Evolutionary conservation across 2,329 filamentous ascomycete species (phyloP), one percentile per base, ranked within the genome.

Genomic region (Ceratocystis destructans): DNA sequence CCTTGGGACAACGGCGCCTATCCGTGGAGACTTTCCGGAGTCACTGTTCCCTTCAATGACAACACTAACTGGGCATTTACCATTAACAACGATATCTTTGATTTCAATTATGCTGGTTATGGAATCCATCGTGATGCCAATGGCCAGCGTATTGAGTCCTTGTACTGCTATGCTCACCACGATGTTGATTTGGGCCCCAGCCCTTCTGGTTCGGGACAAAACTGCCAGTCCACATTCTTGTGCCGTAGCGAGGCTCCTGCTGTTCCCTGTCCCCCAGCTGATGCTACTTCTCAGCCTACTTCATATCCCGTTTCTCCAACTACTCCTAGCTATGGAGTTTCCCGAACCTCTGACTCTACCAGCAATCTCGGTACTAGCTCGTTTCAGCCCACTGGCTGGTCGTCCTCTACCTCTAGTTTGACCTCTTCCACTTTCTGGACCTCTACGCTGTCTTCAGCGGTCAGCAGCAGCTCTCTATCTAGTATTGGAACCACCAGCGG

Each of bases 31-130:
- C 12, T 59, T 20, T 46, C 20, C 45, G 65, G 65, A 15, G 46
- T 66, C 10, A 57, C 65, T 64, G 59, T 66, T 15, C 20, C 41
- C 15, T 67, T 67, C 22, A 37, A 50, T 12, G 65, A 64, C 22
- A 44, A 44, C 12, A 63, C 61, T 12, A 64, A 46, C 53, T 67
- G 61, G 65, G 37, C 59, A 2, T 67, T 64, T n/a, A 28, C 48
- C 61, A 63, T 67, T 12, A 41, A 67, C 41, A 65, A 61, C 53
- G 46, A 31, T 41, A 67, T 57, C 12, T 37, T 50, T 41, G 61
- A 67, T 44, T 57, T n/a, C 31, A 48, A 53, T 50, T 67, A 67
- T 17, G 62, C 44, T 55, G 66, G 66, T 12, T 67, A 67, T 41
- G 61, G 50, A 22, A 8, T 64, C n/a, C 66, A 67, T 8, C 31